phyloP scores from a whole-genome alignment of 768 basidiomycete species.

The Coprinopsis sp. region DNA sequence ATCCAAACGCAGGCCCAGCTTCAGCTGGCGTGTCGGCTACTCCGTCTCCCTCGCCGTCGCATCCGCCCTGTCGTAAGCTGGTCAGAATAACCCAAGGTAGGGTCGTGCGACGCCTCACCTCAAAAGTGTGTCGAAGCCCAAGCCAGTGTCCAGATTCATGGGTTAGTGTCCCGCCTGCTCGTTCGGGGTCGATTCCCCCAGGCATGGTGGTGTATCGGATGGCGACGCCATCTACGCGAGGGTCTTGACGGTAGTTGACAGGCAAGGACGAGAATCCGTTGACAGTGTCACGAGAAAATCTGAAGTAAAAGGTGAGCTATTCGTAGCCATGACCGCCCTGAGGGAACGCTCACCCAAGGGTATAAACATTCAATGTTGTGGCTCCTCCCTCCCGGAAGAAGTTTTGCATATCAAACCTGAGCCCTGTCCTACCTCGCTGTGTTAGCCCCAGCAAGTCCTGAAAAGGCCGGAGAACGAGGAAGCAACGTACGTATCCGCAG shows the following conservation, averaged over 20 bases:
- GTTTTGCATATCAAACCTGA: conserved; percentile 10
- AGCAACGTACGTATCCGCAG: not conserved
- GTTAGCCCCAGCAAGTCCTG: conserved; percentile 7
- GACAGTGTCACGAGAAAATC: conserved; percentile 17
- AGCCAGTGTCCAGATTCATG: conserved; percentile 35
- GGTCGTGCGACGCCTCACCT: conserved; percentile 13
- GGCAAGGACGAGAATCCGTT: conserved; percentile 37
- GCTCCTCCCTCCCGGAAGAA: conserved; percentile 32
- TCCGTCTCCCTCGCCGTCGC: conserved; percentile 20
- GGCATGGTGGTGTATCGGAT: conserved; percentile 21
- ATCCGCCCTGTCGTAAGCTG: conserved; percentile 17
- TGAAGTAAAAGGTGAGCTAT: conserved; percentile 14
- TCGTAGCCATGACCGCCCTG: conserved; percentile 4
- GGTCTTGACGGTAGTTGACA: conserved; percentile 23
- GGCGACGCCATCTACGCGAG: conserved; percentile 33
- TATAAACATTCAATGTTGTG: conserved; percentile 34
- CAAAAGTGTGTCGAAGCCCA: conserved; percentile 35
- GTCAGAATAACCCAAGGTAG: not conserved
- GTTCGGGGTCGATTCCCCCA: conserved; percentile 23
- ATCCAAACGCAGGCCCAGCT: conserved; percentile 23
- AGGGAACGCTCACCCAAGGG: conserved; percentile 24
- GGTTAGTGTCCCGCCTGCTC: conserved; percentile 29
- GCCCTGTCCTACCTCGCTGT: conserved; percentile 21
- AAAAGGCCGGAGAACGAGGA: not conserved
- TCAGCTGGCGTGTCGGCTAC: conserved; percentile 27